Percentiles rank a stretch among this genome's conserved stretches.
These are phyloP conservation scores for Stephanocyclus meneghinianus DNA, from an alignment of 352 stramenopile genomes.

Conservation along the genomic window DNA sequence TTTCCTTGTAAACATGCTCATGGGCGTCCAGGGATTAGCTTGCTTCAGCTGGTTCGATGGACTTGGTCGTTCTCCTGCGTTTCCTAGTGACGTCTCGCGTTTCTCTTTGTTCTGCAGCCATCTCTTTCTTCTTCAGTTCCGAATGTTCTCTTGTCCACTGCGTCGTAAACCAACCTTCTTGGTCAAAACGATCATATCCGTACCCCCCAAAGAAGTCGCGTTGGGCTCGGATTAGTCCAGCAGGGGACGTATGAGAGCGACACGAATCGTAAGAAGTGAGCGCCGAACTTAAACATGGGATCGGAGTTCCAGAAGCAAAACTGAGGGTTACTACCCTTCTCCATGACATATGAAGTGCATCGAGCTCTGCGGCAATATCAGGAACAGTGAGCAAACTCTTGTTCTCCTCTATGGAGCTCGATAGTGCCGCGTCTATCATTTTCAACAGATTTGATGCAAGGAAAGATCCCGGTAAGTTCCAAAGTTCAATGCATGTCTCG, in stretches of 20 bases:
- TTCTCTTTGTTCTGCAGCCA: background rate
- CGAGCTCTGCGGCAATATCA: slow-evolving; percentile 24
- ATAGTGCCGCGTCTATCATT: slow-evolving; percentile 20
- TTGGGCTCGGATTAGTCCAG: slow-evolving; percentile 38
- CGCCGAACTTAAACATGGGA: slow-evolving; percentile 35
- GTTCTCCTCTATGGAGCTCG: background rate
- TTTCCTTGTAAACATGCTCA: too few relatives aligned
- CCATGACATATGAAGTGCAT: slow-evolving; percentile 50
- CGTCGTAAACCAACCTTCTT: slow-evolving; percentile 44
- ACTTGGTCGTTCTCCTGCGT: slow-evolving; percentile 14
- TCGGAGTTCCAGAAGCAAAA: slow-evolving; percentile 38
- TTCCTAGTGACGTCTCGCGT: background rate
- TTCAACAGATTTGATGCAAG: slow-evolving; percentile 43
- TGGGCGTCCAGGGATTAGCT: too few relatives aligned
- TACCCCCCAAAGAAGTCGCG: slow-evolving; percentile 48
- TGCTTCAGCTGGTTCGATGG: background rate
- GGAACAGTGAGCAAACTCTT: slow-evolving; percentile 34
- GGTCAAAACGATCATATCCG: slow-evolving; percentile 39
- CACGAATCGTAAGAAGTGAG: slow-evolving; percentile 55
- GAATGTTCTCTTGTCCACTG: slow-evolving; percentile 44
- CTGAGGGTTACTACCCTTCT: slow-evolving; percentile 41
- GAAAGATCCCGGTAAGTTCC: slow-evolving; percentile 47
- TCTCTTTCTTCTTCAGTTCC: slow-evolving; percentile 22
- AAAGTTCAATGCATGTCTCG: slow-evolving; percentile 32
- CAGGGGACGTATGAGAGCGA: slow-evolving; percentile 14